phyloP scores from a whole-genome alignment of 2,329 filamentous ascomycete species.

The Spiromastix sp. region DNA sequence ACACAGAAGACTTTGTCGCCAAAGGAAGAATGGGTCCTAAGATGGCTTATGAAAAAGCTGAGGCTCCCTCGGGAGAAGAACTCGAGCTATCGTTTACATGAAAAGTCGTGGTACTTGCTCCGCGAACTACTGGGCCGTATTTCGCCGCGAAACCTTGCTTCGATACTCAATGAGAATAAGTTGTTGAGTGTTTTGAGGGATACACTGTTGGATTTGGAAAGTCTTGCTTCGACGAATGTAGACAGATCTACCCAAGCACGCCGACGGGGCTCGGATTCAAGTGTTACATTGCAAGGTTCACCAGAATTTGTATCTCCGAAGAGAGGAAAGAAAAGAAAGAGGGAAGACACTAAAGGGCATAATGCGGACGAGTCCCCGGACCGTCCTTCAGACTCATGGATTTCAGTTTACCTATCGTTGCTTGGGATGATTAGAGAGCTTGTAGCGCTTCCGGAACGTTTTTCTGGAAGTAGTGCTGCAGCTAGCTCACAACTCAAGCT shows the following conservation, averaged over 20 bases:
- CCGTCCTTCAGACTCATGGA: not conserved
- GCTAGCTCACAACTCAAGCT: conserved; percentile 28
- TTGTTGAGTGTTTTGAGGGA: conserved; percentile 58
- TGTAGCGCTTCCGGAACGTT: conserved; percentile 4
- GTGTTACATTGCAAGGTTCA: conserved; percentile 22
- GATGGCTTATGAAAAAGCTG: conserved; percentile 55
- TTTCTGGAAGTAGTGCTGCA: conserved; percentile 15
- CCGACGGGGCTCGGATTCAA: conserved; percentile 26
- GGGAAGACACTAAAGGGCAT: conserved; percentile 16
- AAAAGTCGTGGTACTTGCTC: conserved; percentile 43
- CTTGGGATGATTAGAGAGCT: conserved; percentile 5
- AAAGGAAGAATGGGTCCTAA: conserved; percentile 56
- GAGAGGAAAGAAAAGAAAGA: conserved; percentile 30
- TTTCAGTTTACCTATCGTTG: conserved; percentile 7
- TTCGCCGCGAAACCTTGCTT: conserved; percentile 58
- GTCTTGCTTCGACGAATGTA: conserved; percentile 15
- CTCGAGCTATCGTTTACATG: conserved; percentile 32
- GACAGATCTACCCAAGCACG: conserved; percentile 14
- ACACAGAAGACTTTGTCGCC: conserved; percentile 20
- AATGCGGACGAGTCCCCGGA: not conserved
- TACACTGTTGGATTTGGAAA: conserved; percentile 48
- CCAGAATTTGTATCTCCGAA: conserved; percentile 9
- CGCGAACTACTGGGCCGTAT: conserved; percentile 59
- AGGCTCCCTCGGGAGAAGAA: conserved; percentile 26
- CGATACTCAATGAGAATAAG: conserved; percentile 58